Evolutionary conservation across 164 flowering plant species (phyloP), one percentile per base, ranked within the genome.

Genomic region (Platanus orientalis): DNA sequence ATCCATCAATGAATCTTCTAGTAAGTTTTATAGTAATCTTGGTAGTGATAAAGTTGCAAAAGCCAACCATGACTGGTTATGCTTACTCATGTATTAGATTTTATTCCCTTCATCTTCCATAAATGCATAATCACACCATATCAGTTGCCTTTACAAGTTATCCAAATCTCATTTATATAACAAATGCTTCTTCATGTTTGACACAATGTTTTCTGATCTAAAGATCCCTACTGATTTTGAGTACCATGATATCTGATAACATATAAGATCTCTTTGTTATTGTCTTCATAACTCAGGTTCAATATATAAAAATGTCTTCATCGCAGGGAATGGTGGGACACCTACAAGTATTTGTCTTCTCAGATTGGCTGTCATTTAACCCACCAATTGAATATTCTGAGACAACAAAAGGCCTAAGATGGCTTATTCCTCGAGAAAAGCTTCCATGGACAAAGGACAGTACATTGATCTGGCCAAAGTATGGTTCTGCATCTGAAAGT

Each of bases 251-350:
- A 21, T 60, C 26, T 27, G 34, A 40, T 12, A 12, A 36, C 10
- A 13, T 16, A 9, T 7, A n/a, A 30, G 47, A 16, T 23, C 12
- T 39, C 16, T 19, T 24, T 11, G 0, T 0, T 40, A 7, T 50
- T 17, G 24, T 44, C 42, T 30, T 47, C 27, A 19, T n/a, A 36
- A 29, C 13, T 48, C 49, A 29, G 24, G 17, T 29, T 23, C 9
- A 40, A 3, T 12, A 58, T 48, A 12, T 28, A 6, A 27, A 36
- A 34, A 42, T 14, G 45, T 51, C 27, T 57, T 44, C 45, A 23
- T 62, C 24, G 13, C 74, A 85, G 85, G 87, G 87, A 54, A 78
- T 80, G 75, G 62, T 76, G 12, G 87, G 90, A 54, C 87, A 85
- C 61, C 71, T 80, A 23, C 87, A 83, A 71, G 81, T 78, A 32